Evolutionary conservation across 106 monocot species (phyloP).

Genomic region (Xerophyta viscosa): DNA sequence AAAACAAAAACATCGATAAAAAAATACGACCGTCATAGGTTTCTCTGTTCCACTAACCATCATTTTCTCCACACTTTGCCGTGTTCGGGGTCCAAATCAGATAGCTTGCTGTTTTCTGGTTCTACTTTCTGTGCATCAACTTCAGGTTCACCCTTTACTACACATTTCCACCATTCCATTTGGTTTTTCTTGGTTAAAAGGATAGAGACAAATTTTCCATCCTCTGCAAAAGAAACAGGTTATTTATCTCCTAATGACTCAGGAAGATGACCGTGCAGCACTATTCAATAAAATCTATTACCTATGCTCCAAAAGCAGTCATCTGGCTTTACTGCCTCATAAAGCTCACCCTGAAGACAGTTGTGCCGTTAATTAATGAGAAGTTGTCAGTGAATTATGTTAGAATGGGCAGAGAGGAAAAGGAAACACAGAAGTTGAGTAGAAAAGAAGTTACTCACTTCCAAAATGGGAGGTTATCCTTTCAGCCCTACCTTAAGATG

Average conservation of each 20-base stretch:
- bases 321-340: conserved; percentile 57
- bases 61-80: conserved; percentile 89
- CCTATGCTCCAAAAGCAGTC: conserved; percentile 98
- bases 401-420: not conserved
- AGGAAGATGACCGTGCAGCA: not conserved
- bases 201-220: conserved; percentile 58
- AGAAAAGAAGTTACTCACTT: conserved; percentile 77
- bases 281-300: conserved; percentile 10
- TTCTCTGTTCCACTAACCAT: conserved; percentile 89
- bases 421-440: not conserved
- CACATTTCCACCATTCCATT: conserved; percentile 95
- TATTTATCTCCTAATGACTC: too few species aligned
- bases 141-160: conserved; percentile 84
- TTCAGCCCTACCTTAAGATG: conserved; percentile 87
- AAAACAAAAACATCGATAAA: not conserved
- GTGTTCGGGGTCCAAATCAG: conserved; percentile 96
- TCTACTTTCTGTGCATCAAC: conserved; percentile 92
- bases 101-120: conserved; percentile 81
- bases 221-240: conserved; percentile 37
- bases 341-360: conserved; percentile 59
- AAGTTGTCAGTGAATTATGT: not conserved
- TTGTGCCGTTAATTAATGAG: not conserved
- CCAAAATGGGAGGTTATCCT: conserved; percentile 75
- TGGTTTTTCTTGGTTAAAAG: conserved; percentile 91
- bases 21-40: too few species aligned